Conservation (phyloP, 768 basidiomycete species). For the Russula lepida region DNA sequence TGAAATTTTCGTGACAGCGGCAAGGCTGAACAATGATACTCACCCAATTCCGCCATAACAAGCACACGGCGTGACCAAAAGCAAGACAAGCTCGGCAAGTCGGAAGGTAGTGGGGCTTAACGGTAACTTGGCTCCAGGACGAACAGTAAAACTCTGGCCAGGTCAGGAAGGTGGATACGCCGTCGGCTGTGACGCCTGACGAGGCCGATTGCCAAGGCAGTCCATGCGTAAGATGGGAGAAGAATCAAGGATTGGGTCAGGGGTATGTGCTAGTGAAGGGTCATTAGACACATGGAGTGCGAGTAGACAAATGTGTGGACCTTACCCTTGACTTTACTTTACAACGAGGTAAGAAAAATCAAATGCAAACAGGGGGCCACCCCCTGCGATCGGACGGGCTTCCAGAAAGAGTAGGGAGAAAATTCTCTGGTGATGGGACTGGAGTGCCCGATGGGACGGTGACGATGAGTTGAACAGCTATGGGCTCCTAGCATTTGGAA, state of each 20-base stretch:
- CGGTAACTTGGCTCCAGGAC: background rate
- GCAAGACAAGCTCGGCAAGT: background rate
- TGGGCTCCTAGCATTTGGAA: background rate
- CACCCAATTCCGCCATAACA: background rate
- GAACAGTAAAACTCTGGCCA: constrained; percentile 2
- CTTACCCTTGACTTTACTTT: constrained; percentile 3
- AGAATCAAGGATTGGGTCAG: background rate
- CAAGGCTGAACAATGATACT: background rate
- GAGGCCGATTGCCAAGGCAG: constrained; percentile 3
- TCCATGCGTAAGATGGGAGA: constrained; percentile 1
- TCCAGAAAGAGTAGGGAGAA: constrained; percentile 2
- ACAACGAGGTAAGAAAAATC: constrained; percentile 1
- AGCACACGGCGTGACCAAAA: background rate
- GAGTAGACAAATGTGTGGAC: background rate
- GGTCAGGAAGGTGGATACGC: constrained; percentile 11
- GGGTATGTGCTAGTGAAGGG: background rate
- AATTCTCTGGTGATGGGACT: background rate
- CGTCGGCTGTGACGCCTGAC: background rate
- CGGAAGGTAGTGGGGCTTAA: background rate
- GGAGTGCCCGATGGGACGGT: constrained; percentile 2
- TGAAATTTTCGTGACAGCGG: background rate
- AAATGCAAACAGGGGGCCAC: constrained; percentile 2
- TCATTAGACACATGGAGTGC: background rate
- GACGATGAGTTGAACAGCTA: background rate
- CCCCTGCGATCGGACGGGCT: constrained; percentile 1